These are phyloP conservation scores for Sporothrix brunneoviolacea DNA, from an alignment of 2,329 filamentous ascomycete genomes.

Conservation along the genomic window DNA sequence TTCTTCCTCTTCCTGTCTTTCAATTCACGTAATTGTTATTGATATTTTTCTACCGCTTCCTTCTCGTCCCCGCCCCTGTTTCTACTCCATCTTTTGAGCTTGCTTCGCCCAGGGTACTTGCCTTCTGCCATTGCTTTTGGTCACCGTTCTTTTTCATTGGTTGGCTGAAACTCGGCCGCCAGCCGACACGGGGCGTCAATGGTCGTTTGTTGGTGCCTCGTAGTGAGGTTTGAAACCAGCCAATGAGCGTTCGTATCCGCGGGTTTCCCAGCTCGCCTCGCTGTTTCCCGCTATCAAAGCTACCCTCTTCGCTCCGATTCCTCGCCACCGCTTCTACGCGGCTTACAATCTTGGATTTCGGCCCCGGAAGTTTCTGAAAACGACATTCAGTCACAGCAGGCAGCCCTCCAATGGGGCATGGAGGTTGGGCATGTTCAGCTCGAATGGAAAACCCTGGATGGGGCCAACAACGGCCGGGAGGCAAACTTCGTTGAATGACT, in stretches of 20 bases:
- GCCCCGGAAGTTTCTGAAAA: too few species aligned
- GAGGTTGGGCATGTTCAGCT: too few species aligned
- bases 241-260: background rate
- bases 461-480: too few species aligned
- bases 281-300: too few species aligned
- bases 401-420: too few species aligned
- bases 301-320: too few species aligned
- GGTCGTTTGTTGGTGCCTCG: background rate
- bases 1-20: background rate
- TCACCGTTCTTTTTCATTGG: too few species aligned
- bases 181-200: conserved; percentile 4
- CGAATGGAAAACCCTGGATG: too few species aligned
- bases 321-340: background rate
- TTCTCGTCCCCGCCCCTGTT: too few species aligned
- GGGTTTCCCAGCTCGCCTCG: background rate
- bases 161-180: background rate
- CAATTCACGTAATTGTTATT: background rate
- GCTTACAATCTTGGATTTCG: background rate
- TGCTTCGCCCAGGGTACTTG: background rate
- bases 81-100: background rate
- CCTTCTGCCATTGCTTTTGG: background rate
- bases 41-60: background rate
- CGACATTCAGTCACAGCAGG: too few species aligned
- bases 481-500: too few species aligned
- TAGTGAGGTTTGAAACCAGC: background rate